Conservation (phyloP, 164 flowering plant species). For the Chimonanthus praecox region DNA sequence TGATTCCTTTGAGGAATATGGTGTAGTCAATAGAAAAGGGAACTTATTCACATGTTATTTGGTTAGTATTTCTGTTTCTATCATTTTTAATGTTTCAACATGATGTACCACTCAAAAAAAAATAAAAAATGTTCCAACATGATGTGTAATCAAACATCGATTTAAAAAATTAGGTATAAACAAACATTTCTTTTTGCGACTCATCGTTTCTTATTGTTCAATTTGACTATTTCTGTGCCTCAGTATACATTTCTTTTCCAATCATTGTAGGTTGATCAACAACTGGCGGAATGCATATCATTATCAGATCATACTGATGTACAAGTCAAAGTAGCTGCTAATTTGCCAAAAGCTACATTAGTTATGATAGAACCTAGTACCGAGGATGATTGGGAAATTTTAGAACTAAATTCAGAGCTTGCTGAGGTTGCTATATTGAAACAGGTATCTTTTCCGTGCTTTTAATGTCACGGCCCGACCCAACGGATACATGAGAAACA, state of each 20-base stretch:
- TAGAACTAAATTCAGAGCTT: conserved; percentile 80
- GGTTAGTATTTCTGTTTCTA: too few species aligned
- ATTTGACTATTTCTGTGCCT: neutral
- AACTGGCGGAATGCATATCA: conserved; percentile 68
- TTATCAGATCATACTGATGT: conserved; percentile 47
- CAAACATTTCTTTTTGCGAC: too few species aligned
- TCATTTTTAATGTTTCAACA: too few species aligned
- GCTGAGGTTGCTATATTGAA: conserved; percentile 77
- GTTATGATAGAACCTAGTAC: conserved; percentile 69
- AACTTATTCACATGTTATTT: too few species aligned
- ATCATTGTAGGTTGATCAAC: conserved; percentile 52
- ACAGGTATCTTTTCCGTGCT: conserved; percentile 44
- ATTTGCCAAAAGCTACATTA: conserved; percentile 66
- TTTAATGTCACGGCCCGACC: neutral
- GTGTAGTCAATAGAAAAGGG: too few species aligned
- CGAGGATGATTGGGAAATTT: conserved; percentile 97
- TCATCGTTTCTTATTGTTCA: neutral
- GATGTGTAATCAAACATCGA: too few species aligned
- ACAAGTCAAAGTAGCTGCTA: conserved; percentile 54
- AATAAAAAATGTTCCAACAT: too few species aligned
- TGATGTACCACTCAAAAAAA: too few species aligned
- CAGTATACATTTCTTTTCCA: neutral
- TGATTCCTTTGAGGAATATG: too few species aligned
- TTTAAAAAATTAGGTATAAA: too few species aligned
- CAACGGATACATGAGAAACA: neutral